Evolutionary conservation across 2,329 filamentous ascomycete genomes (phyloP), one percentile per base, ranked within the genome.

Genomic region (Claviceps pazoutovae): DNA sequence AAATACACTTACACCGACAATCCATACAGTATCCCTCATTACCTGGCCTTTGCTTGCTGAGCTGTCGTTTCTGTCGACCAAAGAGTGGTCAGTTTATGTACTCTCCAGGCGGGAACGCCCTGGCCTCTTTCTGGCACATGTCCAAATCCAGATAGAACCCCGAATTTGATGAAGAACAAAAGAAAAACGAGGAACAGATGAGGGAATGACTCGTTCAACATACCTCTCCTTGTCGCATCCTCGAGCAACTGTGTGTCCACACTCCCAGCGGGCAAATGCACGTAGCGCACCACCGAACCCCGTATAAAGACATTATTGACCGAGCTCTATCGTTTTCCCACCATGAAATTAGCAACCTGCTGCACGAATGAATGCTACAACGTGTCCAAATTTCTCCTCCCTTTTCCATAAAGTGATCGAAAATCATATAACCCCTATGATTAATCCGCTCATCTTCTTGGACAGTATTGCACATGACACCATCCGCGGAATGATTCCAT

Each of bases 261-360:
- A 44, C 86, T 84, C 30, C 75, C 78, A 7, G 84, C 83, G 0
- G 90, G 89, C 49, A 96, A 73, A 67, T 96, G 88, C 48, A 96
- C 88, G 64, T 96, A 96, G 60, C 90, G 79, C 57, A 96, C 90
- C 45, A 95, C 90, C 52, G 87, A 94, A 36, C 90, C 90, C 62
- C 90, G 80, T 62, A 96, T 95, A 66, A 96, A 96, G 70, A 95
- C 88, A 64, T 95, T 95, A 74, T 94, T 95, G 58, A 95, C 89
- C 17, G 88, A 80, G 68, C 77, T 81, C 76, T 80, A 53, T 34
- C 48, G 51, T 38, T 34, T 34, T 34, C n/a, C 19, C 42, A 30
- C 14, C 42, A n/a, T 6, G 4, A 17, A 5, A 8, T 45, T 45
- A 45, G 42, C 21, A n/a, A 34, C 30, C 9, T 34, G 9, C 30